Percentiles rank a stretch among this genome's conserved stretches.
Evolutionary conservation across 495 filamentous ascomycete genomes (phyloP).

Genomic region (Geopyxis carbonaria): DNA sequence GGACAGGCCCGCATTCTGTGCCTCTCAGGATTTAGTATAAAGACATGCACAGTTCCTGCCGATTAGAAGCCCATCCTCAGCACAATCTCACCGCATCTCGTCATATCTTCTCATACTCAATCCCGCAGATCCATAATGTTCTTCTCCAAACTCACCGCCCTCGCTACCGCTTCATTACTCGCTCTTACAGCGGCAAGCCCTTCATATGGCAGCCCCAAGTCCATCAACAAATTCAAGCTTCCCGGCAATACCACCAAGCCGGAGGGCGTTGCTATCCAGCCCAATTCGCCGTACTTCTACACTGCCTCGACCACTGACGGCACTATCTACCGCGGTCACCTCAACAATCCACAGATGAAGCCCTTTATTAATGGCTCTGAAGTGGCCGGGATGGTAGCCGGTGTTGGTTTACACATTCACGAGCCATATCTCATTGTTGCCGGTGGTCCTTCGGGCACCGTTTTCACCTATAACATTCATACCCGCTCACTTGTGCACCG

Average conservation of each 20-base stretch:
- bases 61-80: no score
- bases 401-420: slow-evolving; percentile 4
- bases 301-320: slow-evolving; percentile 4
- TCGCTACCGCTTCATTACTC: no score
- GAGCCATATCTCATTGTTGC: slow-evolving; percentile 1
- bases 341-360: slow-evolving; percentile 4
- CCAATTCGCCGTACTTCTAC: slow-evolving; percentile 7
- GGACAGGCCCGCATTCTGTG: no score
- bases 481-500: slow-evolving; percentile 1
- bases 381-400: not conserved
- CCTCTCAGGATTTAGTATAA: no score
- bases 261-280: slow-evolving; percentile 9
- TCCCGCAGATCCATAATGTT: no score
- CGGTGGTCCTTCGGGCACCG: not conserved
- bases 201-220: not conserved
- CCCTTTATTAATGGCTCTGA: slow-evolving; percentile 1
- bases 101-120: no score
- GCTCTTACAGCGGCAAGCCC: no score
- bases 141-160: no score
- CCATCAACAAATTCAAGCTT: slow-evolving; percentile 6
- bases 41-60: no score
- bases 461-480: slow-evolving; percentile 3
- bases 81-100: no score
- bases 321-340: slow-evolving; percentile 6
- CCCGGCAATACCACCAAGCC: slow-evolving; percentile 8